These are phyloP conservation scores for Sanguinoderma infundibulare DNA, from an alignment of 1,284 basidiomycete genomes.

Conservation along the genomic window DNA sequence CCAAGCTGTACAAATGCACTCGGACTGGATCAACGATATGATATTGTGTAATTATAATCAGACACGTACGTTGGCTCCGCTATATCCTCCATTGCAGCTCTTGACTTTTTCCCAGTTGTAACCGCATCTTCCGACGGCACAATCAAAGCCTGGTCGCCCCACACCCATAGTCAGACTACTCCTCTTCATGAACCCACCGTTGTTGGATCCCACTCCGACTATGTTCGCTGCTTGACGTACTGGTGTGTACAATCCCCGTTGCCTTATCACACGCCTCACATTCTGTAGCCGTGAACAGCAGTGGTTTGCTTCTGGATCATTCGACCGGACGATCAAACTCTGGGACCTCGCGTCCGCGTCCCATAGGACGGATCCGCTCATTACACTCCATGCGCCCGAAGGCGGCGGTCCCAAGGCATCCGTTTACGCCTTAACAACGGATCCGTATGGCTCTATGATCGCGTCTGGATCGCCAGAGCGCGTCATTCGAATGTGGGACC, in stretches of 20 bases:
- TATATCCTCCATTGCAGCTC: not conserved
- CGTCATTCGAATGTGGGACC: constrained; percentile 93
- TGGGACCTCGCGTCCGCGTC: constrained; percentile 77
- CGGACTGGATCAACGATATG: constrained; percentile 98
- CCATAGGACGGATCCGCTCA: constrained; percentile 48
- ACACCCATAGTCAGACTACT: constrained; percentile 50
- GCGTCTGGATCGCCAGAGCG: constrained; percentile 92
- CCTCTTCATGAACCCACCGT: constrained; percentile 55
- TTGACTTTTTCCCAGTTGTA: constrained; percentile 58
- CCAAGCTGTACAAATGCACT: constrained; percentile 85
- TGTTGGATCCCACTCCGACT: constrained; percentile 91
- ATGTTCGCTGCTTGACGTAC: constrained; percentile 85
- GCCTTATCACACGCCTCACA: constrained; percentile 19
- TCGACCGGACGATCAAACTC: constrained; percentile 91
- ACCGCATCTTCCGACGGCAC: constrained; percentile 97
- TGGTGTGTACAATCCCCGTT: constrained; percentile 50
- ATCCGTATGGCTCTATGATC: constrained; percentile 80
- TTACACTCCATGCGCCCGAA: constrained; percentile 66
- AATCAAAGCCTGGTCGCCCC: constrained; percentile 93
- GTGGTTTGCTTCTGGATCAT: constrained; percentile 93
- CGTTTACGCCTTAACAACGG: constrained; percentile 80
- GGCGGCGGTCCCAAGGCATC: constrained; percentile 71
- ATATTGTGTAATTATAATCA: constrained; percentile 92
- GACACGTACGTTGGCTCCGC: constrained; percentile 57
- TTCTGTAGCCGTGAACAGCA: constrained; percentile 68